Evolutionary conservation across 1,139 yeast genomes (phyloP).

Genomic region (Pichia sp.): DNA sequence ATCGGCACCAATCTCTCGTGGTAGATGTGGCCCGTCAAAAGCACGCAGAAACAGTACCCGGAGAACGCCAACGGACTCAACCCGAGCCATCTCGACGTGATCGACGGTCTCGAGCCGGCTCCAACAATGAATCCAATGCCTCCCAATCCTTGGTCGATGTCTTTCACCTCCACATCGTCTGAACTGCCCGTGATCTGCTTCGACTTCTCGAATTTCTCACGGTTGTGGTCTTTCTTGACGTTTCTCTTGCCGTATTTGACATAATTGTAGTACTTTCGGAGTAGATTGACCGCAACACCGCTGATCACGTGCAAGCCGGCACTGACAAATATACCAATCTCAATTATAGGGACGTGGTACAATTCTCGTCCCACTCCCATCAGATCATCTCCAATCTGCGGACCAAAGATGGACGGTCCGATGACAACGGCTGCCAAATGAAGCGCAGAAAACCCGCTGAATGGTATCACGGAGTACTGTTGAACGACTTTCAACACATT

Average conservation of each 20-base stretch:
- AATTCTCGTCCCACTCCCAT: conserved; percentile 61
- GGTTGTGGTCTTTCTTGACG: conserved; percentile 1
- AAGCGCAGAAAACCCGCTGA: conserved; percentile 55
- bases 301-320: conserved; percentile 48
- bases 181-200: conserved; percentile 11
- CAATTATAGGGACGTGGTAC: conserved; percentile 54
- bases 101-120: conserved; percentile 49
- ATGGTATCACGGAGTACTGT: conserved; percentile 61
- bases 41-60: conserved; percentile 54
- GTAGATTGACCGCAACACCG: conserved; percentile 50
- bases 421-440: conserved; percentile 58
- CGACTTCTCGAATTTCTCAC: not conserved
- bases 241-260: conserved; percentile 25
- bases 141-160: conserved; percentile 56
- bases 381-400: conserved; percentile 49
- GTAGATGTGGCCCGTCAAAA: conserved; percentile 46
- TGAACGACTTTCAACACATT: conserved; percentile 37
- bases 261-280: conserved; percentile 35
- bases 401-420: conserved; percentile 50
- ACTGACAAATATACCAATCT: conserved; percentile 46
- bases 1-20: conserved; percentile 52
- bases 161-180: conserved; percentile 33
- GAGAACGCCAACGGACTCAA: conserved; percentile 53
- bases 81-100: conserved; percentile 39
- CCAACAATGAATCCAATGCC: conserved; percentile 57